phyloP scores from a whole-genome alignment of 2,329 filamentous ascomycete genomes.

The Macrophomina phaseolina region DNA sequence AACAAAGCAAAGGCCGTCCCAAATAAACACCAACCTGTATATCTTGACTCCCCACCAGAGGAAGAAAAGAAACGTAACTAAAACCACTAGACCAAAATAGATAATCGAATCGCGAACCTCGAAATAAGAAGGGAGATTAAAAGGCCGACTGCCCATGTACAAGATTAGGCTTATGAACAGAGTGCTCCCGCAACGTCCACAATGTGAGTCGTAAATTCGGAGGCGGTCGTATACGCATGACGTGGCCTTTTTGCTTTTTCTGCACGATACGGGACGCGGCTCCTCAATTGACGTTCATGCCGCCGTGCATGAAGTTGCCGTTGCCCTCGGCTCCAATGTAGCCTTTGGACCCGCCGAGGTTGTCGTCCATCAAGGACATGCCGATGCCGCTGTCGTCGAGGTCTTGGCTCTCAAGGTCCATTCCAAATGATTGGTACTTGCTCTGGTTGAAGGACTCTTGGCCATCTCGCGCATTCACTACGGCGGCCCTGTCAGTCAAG shows the following conservation, averaged over 20 bases:
- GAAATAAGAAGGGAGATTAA: not conserved
- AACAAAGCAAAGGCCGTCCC: slow-evolving; percentile 4
- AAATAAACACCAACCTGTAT: slow-evolving; percentile 13
- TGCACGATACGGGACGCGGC: slow-evolving; percentile 4
- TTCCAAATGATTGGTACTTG: slow-evolving; percentile 26
- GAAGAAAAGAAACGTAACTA: not conserved
- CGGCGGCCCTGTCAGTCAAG: slow-evolving; percentile 23
- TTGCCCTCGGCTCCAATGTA: slow-evolving; percentile 21
- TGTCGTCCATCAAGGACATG: slow-evolving; percentile 30
- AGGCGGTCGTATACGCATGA: slow-evolving; percentile 25
- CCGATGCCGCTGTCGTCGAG: slow-evolving; percentile 31
- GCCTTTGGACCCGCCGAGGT: slow-evolving; percentile 16
- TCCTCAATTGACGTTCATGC: slow-evolving; percentile 22
- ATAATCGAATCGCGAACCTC: not conserved
- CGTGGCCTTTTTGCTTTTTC: slow-evolving; percentile 6
- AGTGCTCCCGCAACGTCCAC: slow-evolving; percentile 17
- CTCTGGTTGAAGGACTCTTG: slow-evolving; percentile 24
- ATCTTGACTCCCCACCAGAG: slow-evolving; percentile 10
- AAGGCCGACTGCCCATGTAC: slow-evolving; percentile 18
- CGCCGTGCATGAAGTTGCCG: slow-evolving; percentile 19
- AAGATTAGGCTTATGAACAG: slow-evolving; percentile 27
- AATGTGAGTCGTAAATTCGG: slow-evolving; percentile 27
- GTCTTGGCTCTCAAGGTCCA: slow-evolving; percentile 27
- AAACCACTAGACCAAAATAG: not conserved
- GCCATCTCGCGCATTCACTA: slow-evolving; percentile 21